Base-by-base conservation (phyloP, 1,284 basidiomycete species). In the Trametes polyzona region DNA sequence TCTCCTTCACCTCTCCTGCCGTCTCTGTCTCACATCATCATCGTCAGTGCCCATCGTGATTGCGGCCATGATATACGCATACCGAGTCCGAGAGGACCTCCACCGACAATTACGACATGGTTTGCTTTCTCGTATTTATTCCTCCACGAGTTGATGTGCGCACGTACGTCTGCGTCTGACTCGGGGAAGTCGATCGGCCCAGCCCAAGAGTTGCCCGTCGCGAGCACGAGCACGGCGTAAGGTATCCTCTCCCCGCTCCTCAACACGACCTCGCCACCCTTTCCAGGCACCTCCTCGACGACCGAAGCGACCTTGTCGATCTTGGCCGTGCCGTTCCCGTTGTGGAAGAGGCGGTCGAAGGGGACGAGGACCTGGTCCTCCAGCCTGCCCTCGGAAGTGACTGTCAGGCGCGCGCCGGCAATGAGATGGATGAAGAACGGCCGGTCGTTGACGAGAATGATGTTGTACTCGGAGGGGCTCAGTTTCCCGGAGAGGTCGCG, bases 21-120 rank as follows among this genome's bases (percentile, higher is more conserved):
- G 83, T 71, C 67, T 87, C 83, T 86, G 57, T 8, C 19, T 11
- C 19, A 27, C 14, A 29, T 36, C 46, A 57, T 19, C 35, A 33
- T 14, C 32, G n/a, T 39, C 30, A 35, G 41, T 21, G 26, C 11
- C 14, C 14, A 57, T 11, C 2, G 41, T 23, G 10, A n/a, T 23
- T 9, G 2, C 10, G 16, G 17, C 4, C 9, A n/a, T 7, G n/a
- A 8, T 46, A 9, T 6, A 66, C 77, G 57, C 55, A n/a, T n/a
- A 86, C 86, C 87, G 47, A 81, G 69, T 8, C 83, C 85, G 26
- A 88, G 79, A 3, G 87, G 75, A 26, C 88, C 87, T 35, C 83
- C 87, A 29, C 87, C 88, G 7, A 77, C 82, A 35, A 89, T 69
- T 8, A 83, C 76, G 52, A 87, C 74, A 60, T 80, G 75, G 27